phyloP scores from a whole-genome alignment of 805 yeast species.

The Ogataea naganishii region DNA sequence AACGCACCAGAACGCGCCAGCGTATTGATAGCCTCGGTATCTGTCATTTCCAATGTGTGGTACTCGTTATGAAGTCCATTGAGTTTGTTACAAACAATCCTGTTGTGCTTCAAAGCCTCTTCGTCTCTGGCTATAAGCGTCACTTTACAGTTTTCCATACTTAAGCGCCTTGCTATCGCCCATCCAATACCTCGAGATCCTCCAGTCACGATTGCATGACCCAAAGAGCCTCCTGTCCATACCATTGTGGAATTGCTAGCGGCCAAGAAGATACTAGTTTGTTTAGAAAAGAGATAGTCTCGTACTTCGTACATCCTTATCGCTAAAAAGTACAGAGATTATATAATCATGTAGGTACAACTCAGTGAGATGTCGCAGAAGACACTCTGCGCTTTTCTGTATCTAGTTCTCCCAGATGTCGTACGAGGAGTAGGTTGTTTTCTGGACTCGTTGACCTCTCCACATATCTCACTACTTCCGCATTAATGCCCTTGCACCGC shows the following conservation, averaged over 20 bases:
- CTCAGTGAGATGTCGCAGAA: too few species aligned
- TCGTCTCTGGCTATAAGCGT: slow-evolving; percentile 43
- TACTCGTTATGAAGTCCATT: too few species aligned
- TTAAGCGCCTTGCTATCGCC: slow-evolving; percentile 41
- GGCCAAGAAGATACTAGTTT: too few species aligned
- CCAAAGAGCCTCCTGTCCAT: too few species aligned
- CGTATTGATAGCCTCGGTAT: neutral
- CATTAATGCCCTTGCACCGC: slow-evolving; percentile 28
- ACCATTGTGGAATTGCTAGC: too few species aligned
- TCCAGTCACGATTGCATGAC: slow-evolving; percentile 54
- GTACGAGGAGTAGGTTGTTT: slow-evolving; percentile 25
- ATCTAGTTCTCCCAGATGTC: too few species aligned
- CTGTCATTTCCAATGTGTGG: slow-evolving; percentile 6
- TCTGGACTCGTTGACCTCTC: slow-evolving; percentile 54
- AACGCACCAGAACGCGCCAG: slow-evolving; percentile 20
- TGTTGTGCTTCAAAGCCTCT: slow-evolving; percentile 22
- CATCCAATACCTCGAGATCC: slow-evolving; percentile 65
- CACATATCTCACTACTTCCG: slow-evolving; percentile 52
- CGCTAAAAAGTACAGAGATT: too few species aligned
- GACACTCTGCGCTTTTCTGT: too few species aligned
- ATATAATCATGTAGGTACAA: too few species aligned
- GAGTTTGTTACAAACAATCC: slow-evolving; percentile 8
- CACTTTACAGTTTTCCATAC: slow-evolving; percentile 42
- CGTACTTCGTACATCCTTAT: too few species aligned
- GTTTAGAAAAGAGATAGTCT: too few species aligned